Conservation (phyloP, 2,329 filamentous ascomycete genomes). For the Apiospora arundinis region DNA sequence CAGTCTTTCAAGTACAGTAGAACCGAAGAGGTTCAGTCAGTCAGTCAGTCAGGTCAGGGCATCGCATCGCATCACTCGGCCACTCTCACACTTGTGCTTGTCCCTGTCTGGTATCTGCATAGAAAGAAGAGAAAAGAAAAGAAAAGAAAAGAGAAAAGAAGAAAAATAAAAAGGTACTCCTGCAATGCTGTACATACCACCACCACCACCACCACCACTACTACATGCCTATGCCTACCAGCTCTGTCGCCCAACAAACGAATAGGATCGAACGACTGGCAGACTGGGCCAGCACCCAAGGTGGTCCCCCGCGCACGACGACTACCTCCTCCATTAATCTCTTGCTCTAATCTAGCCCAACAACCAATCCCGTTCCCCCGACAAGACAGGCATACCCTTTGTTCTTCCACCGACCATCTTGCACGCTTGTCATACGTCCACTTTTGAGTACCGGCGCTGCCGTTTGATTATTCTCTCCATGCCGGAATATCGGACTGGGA, state of each 20-base stretch:
- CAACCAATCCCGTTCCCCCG: constrained; percentile 8
- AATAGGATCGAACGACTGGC: constrained; percentile 17
- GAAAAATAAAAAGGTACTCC: background rate
- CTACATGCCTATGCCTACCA: background rate
- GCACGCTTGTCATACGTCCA: constrained; percentile 21
- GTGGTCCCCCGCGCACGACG: constrained; percentile 2
- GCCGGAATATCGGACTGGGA: constrained; percentile 12
- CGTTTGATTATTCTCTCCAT: constrained; percentile 16
- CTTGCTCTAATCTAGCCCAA: constrained; percentile 14
- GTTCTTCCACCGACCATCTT: constrained; percentile 4
- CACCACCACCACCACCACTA: too few species aligned
- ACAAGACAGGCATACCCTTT: constrained; percentile 12
- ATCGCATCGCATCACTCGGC: background rate
- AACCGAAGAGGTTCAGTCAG: background rate
- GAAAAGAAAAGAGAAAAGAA: background rate
- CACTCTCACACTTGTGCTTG: background rate
- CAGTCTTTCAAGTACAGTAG: background rate
- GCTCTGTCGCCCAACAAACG: constrained; percentile 14
- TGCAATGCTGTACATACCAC: background rate
- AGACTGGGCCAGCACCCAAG: background rate
- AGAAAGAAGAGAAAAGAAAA: background rate
- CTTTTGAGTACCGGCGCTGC: constrained; percentile 20
- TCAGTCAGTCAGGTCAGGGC: background rate
- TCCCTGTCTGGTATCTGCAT: constrained; percentile 6
- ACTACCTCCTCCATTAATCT: constrained; percentile 12